Percentiles rank a stretch among this genome's conserved stretches.
These are phyloP conservation scores for Hypoxylon sp. DNA, from an alignment of 2,329 filamentous ascomycete genomes.

Conservation along the genomic window DNA sequence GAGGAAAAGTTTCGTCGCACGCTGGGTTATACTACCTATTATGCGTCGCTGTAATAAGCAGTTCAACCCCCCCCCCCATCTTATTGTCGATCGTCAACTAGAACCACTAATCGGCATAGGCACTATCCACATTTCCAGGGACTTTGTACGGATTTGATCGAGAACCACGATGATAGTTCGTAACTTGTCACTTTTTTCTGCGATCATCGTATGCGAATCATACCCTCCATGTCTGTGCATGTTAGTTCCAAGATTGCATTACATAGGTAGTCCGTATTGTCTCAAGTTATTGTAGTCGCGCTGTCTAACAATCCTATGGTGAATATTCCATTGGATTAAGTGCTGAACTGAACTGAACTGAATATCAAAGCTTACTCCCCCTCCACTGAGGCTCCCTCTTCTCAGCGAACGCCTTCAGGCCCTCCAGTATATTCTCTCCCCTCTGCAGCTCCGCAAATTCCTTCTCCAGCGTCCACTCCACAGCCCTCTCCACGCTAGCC, in stretches of 20 bases:
- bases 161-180: neutral
- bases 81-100: too few species aligned
- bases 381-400: conserved; percentile 45
- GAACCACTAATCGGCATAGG: too few species aligned
- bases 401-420: conserved; percentile 43
- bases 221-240: neutral
- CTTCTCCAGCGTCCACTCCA: conserved; percentile 42
- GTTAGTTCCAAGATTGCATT: neutral
- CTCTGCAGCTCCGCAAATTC: conserved; percentile 45
- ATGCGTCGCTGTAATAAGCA: too few species aligned
- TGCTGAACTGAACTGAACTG: neutral
- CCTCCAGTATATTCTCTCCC: conserved; percentile 45
- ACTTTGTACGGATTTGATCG: neutral
- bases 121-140: too few species aligned
- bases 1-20: neutral
- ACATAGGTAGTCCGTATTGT: too few species aligned
- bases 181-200: neutral
- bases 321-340: neutral
- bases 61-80: too few species aligned
- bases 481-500: conserved; percentile 40
- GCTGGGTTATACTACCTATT: too few species aligned
- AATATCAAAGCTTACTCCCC: conserved; percentile 40
- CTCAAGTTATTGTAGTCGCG: too few species aligned
- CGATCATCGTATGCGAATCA: neutral
- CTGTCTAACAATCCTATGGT: too few species aligned